Conservation (phyloP, 2,329 filamentous ascomycete genomes). For the Cladosporium oxysporum region DNA sequence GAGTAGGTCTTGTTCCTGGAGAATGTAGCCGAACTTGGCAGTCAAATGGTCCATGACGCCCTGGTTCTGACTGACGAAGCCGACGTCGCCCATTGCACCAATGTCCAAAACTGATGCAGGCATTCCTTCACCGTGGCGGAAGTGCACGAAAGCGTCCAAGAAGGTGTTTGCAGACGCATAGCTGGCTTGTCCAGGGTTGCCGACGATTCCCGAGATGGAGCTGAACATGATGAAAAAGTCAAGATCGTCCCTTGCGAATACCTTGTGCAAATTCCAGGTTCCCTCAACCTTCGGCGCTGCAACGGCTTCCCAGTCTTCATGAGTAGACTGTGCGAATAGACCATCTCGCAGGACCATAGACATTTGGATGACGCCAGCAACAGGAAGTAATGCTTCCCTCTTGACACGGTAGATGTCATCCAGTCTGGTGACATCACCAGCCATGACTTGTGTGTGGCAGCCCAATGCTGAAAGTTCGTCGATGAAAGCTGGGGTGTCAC, state of each 20-base stretch:
- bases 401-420: background rate
- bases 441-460: too few species aligned
- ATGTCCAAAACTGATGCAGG: constrained; percentile 34
- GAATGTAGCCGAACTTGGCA: too few species aligned
- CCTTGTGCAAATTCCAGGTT: constrained; percentile 31
- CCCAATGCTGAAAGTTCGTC: too few species aligned
- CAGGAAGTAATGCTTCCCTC: background rate
- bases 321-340: constrained; percentile 30
- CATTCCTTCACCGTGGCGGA: constrained; percentile 31
- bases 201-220: constrained; percentile 28
- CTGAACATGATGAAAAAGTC: constrained; percentile 38
- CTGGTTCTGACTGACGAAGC: background rate
- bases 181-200: constrained; percentile 29
- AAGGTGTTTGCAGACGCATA: constrained; percentile 30
- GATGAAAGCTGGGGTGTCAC: too few species aligned
- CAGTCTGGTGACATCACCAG: too few species aligned
- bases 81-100: constrained; percentile 21
- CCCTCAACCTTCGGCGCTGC: constrained; percentile 34
- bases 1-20: background rate
- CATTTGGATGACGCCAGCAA: constrained; percentile 31
- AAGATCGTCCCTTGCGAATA: constrained; percentile 16
- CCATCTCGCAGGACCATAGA: constrained; percentile 38
- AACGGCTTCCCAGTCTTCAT: constrained; percentile 22
- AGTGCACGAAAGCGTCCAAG: constrained; percentile 31
- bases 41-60: background rate